Percentiles rank a stretch among this genome's conserved stretches.
phyloP scores from a whole-genome alignment of 78 protist species.

The Polysphondylium violaceum region DNA sequence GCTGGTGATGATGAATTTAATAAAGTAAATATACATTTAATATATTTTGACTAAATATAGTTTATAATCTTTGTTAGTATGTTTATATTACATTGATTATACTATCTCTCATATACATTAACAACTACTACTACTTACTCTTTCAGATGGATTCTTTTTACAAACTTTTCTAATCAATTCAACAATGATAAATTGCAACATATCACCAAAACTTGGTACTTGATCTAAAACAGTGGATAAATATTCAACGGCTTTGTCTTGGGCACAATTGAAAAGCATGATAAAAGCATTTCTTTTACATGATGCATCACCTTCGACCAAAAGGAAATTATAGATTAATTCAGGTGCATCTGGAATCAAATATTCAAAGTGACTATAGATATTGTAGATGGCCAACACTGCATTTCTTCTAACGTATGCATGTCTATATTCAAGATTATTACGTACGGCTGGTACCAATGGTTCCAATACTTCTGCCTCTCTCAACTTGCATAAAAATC shows the following conservation, averaged over 20 bases:
- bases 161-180: slow-evolving; percentile 93
- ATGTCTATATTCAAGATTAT: slow-evolving; percentile 93
- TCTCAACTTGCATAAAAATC: slow-evolving; percentile 95
- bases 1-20: slow-evolving; percentile 88
- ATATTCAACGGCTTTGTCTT: slow-evolving; percentile 93
- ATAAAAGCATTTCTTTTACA: slow-evolving; percentile 97
- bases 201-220: slow-evolving; percentile 88
- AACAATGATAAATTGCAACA: slow-evolving; percentile 94
- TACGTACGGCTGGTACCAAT: slow-evolving; percentile 88
- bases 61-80: too few relatives aligned
- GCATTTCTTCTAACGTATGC: slow-evolving; percentile 93
- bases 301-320: slow-evolving; percentile 85
- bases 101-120: too few relatives aligned
- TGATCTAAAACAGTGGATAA: slow-evolving; percentile 77
- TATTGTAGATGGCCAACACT: slow-evolving; percentile 91
- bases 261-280: slow-evolving; percentile 94
- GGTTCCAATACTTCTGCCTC: slow-evolving; percentile 95
- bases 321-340: slow-evolving; percentile 87
- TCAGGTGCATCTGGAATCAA: slow-evolving; percentile 97
- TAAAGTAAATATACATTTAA: slow-evolving; percentile 88
- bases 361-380: slow-evolving; percentile 80
- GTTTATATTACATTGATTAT: background rate
- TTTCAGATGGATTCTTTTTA: slow-evolving; percentile 72
- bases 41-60: slow-evolving; percentile 81
- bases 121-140: too few relatives aligned